These are phyloP conservation scores for Leucoagaricus sp. DNA, from an alignment of 1,284 basidiomycete genomes.

Conservation along the genomic window DNA sequence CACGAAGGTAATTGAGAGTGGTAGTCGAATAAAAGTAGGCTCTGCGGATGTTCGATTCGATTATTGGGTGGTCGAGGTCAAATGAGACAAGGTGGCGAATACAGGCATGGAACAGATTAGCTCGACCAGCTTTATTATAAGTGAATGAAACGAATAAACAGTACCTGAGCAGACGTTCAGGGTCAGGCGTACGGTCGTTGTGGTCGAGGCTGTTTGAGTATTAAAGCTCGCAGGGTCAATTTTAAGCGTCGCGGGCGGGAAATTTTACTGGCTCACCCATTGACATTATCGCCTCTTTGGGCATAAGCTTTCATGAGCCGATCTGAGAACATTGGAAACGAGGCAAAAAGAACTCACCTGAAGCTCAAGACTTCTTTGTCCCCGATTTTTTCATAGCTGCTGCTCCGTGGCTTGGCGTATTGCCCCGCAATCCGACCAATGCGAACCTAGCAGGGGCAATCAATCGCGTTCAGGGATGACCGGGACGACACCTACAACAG, in stretches of 20 bases:
- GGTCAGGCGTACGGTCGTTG: constrained; percentile 84
- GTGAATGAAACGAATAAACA: constrained; percentile 11
- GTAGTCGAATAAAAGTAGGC: constrained; percentile 97
- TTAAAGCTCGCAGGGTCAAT: constrained; percentile 4
- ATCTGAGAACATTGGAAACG: background rate
- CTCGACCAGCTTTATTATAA: background rate
- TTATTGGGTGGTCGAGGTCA: background rate
- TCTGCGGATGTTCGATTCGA: constrained; percentile 40
- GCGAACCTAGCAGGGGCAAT: constrained; percentile 54
- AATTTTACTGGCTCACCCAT: constrained; percentile 58
- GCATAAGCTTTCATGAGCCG: constrained; percentile 2
- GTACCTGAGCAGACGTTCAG: constrained; percentile 80
- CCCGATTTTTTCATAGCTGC: constrained; percentile 77
- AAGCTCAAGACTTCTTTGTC: constrained; percentile 78
- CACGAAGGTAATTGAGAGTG: constrained; percentile 92
- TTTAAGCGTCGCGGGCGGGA: constrained; percentile 16
- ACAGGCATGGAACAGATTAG: constrained; percentile 3
- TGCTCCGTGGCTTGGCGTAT: constrained; percentile 95
- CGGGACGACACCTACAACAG: constrained; percentile 63
- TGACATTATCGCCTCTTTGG: constrained; percentile 91
- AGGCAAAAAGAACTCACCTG: constrained; percentile 47
- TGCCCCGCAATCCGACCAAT: constrained; percentile 94
- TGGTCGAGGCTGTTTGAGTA: constrained; percentile 54
- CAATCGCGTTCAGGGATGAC: background rate
- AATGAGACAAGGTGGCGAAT: constrained; percentile 1